phyloP scores from a whole-genome alignment of 2,329 filamentous ascomycete genomes.

The Cladorrhinum sp. region DNA sequence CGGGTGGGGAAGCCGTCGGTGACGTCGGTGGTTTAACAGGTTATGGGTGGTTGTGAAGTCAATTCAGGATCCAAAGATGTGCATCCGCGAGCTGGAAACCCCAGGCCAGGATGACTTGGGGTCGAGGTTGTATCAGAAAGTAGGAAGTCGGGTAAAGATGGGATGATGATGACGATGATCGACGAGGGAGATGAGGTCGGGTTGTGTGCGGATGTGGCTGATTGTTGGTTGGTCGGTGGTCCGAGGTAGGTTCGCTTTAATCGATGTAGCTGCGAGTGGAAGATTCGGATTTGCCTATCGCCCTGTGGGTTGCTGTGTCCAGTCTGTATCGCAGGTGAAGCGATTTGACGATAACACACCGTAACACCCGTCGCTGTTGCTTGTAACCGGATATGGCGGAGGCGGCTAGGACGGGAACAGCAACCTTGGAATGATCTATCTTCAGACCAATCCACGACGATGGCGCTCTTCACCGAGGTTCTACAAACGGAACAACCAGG shows the following conservation, averaged over 20 bases:
- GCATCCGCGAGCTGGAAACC: neutral
- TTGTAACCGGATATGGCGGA: conserved; percentile 13
- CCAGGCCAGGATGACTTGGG: neutral
- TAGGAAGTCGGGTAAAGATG: neutral
- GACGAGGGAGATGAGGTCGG: too few species aligned
- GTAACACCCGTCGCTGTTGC: neutral
- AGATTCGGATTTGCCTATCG: neutral
- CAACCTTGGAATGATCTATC: neutral
- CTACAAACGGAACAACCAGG: neutral
- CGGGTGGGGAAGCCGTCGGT: neutral
- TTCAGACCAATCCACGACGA: neutral
- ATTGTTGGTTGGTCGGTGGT: neutral
- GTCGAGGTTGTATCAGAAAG: neutral
- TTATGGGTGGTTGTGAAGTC: neutral
- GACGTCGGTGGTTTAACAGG: neutral
- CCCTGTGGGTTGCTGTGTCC: neutral
- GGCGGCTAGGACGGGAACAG: conserved; percentile 1
- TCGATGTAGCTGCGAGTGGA: neutral
- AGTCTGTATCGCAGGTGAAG: neutral
- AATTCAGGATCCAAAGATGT: neutral
- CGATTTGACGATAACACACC: neutral
- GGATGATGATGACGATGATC: neutral
- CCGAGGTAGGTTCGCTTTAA: neutral
- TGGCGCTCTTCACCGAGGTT: neutral
- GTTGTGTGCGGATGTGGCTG: neutral